Conservation (phyloP, 345 rosid species). For the Orychophragmus violaceus region DNA sequence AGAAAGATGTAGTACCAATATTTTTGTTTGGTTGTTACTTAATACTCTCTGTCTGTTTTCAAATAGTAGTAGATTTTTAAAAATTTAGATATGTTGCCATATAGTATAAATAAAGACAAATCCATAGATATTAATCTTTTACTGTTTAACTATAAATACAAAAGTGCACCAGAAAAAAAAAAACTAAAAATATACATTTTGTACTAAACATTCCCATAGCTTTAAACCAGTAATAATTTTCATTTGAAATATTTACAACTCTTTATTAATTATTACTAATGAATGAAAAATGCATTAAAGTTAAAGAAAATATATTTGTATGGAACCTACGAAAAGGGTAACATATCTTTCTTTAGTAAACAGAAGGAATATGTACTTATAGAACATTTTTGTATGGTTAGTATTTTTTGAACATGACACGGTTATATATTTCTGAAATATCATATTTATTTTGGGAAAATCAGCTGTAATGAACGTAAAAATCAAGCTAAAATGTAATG, state of each 20-base stretch:
- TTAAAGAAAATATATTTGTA: background rate
- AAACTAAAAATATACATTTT: background rate
- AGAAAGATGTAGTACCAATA: background rate
- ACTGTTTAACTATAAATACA: background rate
- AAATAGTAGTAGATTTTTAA: background rate
- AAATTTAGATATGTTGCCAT: no score
- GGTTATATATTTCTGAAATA: background rate
- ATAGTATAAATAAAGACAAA: no score
- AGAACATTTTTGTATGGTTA: slow-evolving; percentile 3
- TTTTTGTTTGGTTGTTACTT: slow-evolving; percentile 2
- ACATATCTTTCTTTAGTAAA: background rate
- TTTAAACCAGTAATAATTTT: background rate
- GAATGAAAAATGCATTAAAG: background rate
- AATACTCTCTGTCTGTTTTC: background rate
- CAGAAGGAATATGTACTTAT: background rate
- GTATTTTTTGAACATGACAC: background rate
- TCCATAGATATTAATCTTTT: background rate
- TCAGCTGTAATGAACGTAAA: background rate
- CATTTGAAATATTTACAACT: background rate
- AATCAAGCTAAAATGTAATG: slow-evolving; percentile 1
- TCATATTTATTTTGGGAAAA: background rate
- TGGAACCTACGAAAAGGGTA: background rate
- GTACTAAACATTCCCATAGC: background rate
- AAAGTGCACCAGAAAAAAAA: background rate
- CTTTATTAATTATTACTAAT: background rate